Conservation (phyloP, 805 yeast genomes). For the Zygoascus bituminiphila region DNA sequence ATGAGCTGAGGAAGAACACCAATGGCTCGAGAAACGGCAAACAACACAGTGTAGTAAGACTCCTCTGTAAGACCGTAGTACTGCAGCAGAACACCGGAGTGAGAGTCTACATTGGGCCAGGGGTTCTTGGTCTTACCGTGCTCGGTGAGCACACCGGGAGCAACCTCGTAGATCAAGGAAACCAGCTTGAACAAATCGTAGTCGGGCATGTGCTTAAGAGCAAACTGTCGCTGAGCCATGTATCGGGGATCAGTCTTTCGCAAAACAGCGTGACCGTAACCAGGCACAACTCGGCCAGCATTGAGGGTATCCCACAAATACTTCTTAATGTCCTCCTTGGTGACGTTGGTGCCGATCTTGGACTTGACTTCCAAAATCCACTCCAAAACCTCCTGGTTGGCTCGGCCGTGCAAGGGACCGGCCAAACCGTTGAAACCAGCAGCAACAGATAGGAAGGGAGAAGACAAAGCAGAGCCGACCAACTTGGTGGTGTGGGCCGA, state of each 20-base stretch:
- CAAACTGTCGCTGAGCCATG: conserved; percentile 79
- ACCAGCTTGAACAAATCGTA: conserved; percentile 73
- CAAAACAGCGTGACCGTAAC: conserved; percentile 83
- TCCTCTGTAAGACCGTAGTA: conserved; percentile 79
- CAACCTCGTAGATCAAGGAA: conserved; percentile 69
- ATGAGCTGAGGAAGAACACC: conserved; percentile 83
- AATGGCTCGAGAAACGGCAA: conserved; percentile 80
- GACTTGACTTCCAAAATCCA: conserved; percentile 57
- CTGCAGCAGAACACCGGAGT: conserved; percentile 77
- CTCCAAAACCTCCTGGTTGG: conserved; percentile 77
- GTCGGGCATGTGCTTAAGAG: conserved; percentile 51
- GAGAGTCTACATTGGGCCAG: conserved; percentile 88
- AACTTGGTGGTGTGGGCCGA: conserved; percentile 76
- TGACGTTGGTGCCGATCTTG: conserved; percentile 26
- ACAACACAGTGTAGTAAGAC: conserved; percentile 76
- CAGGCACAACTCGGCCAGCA: conserved; percentile 74
- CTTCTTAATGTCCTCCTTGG: conserved; percentile 48
- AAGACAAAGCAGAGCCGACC: conserved; percentile 74
- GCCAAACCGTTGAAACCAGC: conserved; percentile 80
- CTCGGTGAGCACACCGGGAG: conserved; percentile 70
- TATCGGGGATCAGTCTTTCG: conserved; percentile 82
- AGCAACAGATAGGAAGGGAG: conserved; percentile 65
- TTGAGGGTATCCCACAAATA: conserved; percentile 66
- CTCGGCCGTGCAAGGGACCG: conserved; percentile 80
- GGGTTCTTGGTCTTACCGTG: conserved; percentile 91